These are phyloP conservation scores for Fomitiporia mediterranea DNA, from an alignment of 1,284 basidiomycete species.

Conservation along the genomic window DNA sequence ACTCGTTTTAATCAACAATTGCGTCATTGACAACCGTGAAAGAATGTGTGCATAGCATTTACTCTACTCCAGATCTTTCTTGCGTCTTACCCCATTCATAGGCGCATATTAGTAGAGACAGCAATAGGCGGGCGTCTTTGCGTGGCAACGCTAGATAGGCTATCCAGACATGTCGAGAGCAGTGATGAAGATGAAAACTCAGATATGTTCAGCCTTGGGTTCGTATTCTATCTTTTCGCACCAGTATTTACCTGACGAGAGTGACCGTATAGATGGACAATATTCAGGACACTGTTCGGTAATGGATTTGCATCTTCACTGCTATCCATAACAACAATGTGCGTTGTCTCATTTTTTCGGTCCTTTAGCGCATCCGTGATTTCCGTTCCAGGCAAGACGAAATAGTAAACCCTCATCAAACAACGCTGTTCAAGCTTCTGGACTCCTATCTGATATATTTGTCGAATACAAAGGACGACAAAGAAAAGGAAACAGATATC, in stretches of 20 bases:
- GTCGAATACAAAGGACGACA: conserved; percentile 27
- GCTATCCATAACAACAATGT: conserved; percentile 35
- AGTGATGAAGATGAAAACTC: conserved; percentile 55
- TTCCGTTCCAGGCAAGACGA: conserved; percentile 60
- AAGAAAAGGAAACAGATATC: neutral
- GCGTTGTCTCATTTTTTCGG: conserved; percentile 32
- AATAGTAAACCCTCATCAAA: conserved; percentile 78
- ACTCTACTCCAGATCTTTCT: neutral
- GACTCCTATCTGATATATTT: conserved; percentile 68
- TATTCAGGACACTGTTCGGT: conserved; percentile 38
- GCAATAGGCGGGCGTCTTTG: conserved; percentile 57
- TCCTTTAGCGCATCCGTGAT: conserved; percentile 49
- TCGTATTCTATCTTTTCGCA: conserved; percentile 21
- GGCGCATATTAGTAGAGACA: conserved; percentile 47
- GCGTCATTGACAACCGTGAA: conserved; percentile 48
- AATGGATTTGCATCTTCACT: conserved; percentile 31
- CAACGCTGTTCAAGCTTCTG: conserved; percentile 77
- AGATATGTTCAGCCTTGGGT: conserved; percentile 76
- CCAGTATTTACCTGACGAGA: conserved; percentile 14
- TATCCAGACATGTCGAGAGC: conserved; percentile 61
- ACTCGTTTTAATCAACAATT: conserved; percentile 71
- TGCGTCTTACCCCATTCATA: conserved; percentile 27
- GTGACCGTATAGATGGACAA: conserved; percentile 32
- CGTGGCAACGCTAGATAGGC: conserved; percentile 56
- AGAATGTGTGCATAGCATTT: conserved; percentile 49